Evolutionary conservation across 2,329 filamentous ascomycete species (phyloP), one percentile per base, ranked within the genome.

Genomic region (Albifimbria verrucaria): DNA sequence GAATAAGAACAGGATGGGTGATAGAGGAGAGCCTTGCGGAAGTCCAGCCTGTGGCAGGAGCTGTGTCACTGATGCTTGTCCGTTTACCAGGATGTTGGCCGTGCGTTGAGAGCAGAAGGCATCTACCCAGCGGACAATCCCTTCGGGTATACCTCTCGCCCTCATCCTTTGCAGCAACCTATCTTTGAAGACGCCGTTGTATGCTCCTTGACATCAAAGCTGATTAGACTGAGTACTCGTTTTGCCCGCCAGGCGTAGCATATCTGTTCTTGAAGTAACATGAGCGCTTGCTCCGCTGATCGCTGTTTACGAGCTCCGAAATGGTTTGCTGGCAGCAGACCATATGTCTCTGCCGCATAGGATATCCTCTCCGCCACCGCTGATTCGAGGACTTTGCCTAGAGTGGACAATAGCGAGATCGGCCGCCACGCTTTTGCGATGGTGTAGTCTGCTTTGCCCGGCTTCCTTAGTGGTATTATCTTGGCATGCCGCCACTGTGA

Each of bases 161-260:
- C 20, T 36, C 25, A 62, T 24, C 44, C 58, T 57, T 47, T 59
- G 49, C 41, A 60, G 36, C 7, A 60, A 51, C 56, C 66, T 52
- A 46, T 68, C 61, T 51, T 69, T 70, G 28, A 56, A 69, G 18
- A 74, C 68, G 15, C 71, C 62, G 49, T 74, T 73, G 53, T 70
- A 74, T 49, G 68, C 70, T 20, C 69, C 55, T 74, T 73, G 3
- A 75, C 60, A 56, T 74, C 66, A 50, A 73, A 73, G 52, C 64
- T 69, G 45, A 71, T 57, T 15, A 73, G 60, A 41, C 65, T 69
- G 9, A 71, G 47, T 42, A 55, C 45, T 28, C 25, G 22, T 21
- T 24, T 21, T 10, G 20, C 23, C 18, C 54, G 18, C 54, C 49
- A 56, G 4, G 41, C 54, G 7, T 28, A 25, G 49, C 51, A 56